Evolutionary conservation across 495 filamentous ascomycete species (phyloP).

Genomic region (Choiromyces venosus): DNA sequence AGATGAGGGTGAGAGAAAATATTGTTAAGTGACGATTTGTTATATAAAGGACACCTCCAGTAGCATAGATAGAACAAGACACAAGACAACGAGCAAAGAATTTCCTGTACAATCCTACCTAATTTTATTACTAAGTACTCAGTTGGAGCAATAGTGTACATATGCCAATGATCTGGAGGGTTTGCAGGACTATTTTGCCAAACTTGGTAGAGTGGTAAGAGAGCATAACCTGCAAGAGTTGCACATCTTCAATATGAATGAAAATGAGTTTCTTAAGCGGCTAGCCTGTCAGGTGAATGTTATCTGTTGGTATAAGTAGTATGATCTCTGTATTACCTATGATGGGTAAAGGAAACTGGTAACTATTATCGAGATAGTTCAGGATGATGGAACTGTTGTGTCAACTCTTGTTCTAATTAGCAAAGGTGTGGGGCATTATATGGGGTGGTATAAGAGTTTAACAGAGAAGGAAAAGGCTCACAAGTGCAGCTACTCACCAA

Average conservation of each 20-base stretch:
- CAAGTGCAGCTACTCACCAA: constrained; percentile 7
- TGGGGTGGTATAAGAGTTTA: constrained; percentile 10
- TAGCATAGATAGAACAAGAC: too few relatives aligned
- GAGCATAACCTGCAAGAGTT: too few relatives aligned
- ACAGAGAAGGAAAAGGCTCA: background rate
- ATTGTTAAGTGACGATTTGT: too few relatives aligned
- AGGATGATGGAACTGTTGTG: background rate
- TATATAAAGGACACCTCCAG: too few relatives aligned
- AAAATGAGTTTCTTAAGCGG: too few relatives aligned
- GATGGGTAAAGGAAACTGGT: background rate
- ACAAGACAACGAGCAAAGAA: too few relatives aligned
- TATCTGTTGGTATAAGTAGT: background rate
- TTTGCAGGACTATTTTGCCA: too few relatives aligned
- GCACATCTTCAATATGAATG: too few relatives aligned
- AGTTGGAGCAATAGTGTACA: constrained; percentile 8
- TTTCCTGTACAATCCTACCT: too few relatives aligned
- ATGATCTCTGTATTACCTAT: constrained; percentile 4
- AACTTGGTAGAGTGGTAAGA: constrained; percentile 6
- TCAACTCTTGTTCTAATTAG: constrained; percentile 19
- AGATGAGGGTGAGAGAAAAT: too few relatives aligned
- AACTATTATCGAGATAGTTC: constrained; percentile 8
- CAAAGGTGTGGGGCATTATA: constrained; percentile 13
- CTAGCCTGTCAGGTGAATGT: constrained; percentile 1
- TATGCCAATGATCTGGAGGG: constrained; percentile 11
- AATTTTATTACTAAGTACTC: too few relatives aligned